phyloP scores from a whole-genome alignment of 257 asterid genomes.

The Lycium barbarum region DNA sequence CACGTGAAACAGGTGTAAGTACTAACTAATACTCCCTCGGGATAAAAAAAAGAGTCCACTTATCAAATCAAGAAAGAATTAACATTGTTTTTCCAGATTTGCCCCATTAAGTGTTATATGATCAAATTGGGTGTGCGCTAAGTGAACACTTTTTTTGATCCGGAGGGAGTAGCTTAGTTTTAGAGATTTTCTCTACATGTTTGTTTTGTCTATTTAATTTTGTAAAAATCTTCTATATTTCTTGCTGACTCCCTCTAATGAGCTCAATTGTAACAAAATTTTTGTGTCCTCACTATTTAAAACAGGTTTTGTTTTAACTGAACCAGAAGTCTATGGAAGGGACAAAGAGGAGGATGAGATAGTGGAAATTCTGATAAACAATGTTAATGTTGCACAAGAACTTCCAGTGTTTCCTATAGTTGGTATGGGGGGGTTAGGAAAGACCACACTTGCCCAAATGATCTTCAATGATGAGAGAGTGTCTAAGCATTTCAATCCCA shows the following conservation, averaged over 20 bases:
- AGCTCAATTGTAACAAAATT: background rate
- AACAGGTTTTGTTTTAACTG: slow-evolving; percentile 35
- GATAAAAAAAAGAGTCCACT: too few relatives aligned
- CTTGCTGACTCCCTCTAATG: background rate
- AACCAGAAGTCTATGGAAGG: slow-evolving; percentile 36
- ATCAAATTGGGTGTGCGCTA: too few relatives aligned
- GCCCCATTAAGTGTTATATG: too few relatives aligned
- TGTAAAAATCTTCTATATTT: background rate
- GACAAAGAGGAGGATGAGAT: slow-evolving; percentile 37
- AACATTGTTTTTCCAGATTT: too few relatives aligned
- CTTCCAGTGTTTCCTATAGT: slow-evolving; percentile 32
- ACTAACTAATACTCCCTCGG: background rate
- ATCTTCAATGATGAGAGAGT: slow-evolving; percentile 30
- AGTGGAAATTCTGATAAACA: slow-evolving; percentile 39
- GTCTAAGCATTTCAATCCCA: slow-evolving; percentile 27
- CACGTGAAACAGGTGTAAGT: background rate
- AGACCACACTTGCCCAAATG: background rate
- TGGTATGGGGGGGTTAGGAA: slow-evolving; percentile 4
- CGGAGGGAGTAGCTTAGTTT: too few relatives aligned
- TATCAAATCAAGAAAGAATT: too few relatives aligned
- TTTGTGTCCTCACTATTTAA: background rate
- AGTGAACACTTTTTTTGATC: too few relatives aligned
- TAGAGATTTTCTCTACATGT: too few relatives aligned
- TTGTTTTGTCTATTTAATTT: background rate
- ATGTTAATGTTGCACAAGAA: background rate